Evolutionary conservation across 495 filamentous ascomycete genomes (phyloP), one percentile per base, ranked within the genome.

Genomic region (Hypoxylon trugodes): DNA sequence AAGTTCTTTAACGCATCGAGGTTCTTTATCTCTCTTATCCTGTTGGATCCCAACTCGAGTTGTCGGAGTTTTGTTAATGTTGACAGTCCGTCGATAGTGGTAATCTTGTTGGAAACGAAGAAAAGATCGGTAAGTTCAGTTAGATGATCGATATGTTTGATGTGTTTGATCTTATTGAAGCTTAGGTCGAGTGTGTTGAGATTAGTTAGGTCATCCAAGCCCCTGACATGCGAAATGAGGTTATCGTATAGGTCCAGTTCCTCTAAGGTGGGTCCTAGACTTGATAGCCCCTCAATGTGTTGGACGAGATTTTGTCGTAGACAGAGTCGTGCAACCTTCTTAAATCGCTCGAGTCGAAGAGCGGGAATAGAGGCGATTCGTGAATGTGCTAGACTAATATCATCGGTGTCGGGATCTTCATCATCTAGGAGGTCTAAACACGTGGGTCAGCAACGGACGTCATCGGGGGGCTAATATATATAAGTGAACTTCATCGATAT

Each of bases 91-190:
- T 99, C 94, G 68, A 99, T 98, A 59, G 76, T 84, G 26, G 78
- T 81, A 67, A 99, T 96, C 72, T 91, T 94, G 77, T 99, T 99
- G 71, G 97, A 90, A 40, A 97, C 91, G 66, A 99, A 93, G 75
- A 89, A 99, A 4, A 99, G 72, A 68, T 97, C 92, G 63, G 82
- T 90, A 50, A 98, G 80, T 32, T 92, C 85, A 9, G 77, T 85
- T 19, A 98, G 81, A 73, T 96, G 91, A 33, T 84, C 81, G 67
- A 98, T 76, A 69, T 92, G 85, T 78, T 96, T 96, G 82, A 99
- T 96, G 73, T 98, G 93, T 74, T 96, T 97, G 78, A 99, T 94
- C 79, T 97, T 97, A 77, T 99, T 99, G 85, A 96, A 99, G 69
- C 90, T 94, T 32, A 99, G 80, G 71, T 99, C 95, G 43, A 99